These are phyloP conservation scores for Neurospora sp. DNA, from an alignment of 495 filamentous ascomycete genomes.

Conservation along the genomic window DNA sequence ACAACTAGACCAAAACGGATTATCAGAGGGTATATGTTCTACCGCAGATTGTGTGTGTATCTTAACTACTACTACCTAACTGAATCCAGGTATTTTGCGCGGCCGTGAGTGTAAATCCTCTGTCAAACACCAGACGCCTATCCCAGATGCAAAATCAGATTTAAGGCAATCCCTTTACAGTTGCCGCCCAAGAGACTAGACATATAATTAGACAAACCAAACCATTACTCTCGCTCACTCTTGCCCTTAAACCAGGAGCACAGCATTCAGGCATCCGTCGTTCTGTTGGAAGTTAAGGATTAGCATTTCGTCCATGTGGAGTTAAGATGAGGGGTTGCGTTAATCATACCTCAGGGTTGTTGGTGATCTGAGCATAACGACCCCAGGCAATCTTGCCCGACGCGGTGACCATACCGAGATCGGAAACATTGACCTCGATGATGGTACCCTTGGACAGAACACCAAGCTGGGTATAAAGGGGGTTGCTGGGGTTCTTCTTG, in stretches of 20 bases:
- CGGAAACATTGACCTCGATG: slow-evolving; percentile 90
- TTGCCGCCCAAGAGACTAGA: neutral
- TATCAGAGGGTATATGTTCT: neutral
- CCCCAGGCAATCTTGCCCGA: slow-evolving; percentile 86
- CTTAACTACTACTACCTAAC: slow-evolving; percentile 1
- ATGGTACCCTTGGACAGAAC: slow-evolving; percentile 92
- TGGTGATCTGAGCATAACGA: slow-evolving; percentile 60
- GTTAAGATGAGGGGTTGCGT: too few species aligned
- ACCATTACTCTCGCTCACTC: neutral
- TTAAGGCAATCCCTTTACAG: neutral
- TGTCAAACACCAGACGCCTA: slow-evolving; percentile 21
- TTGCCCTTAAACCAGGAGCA: slow-evolving; percentile 28
- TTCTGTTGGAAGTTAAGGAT: slow-evolving; percentile 9
- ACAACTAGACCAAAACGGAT: neutral
- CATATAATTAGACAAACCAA: neutral
- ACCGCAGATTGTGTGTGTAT: neutral
- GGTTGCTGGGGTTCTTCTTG: slow-evolving; percentile 97
- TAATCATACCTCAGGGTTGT: slow-evolving; percentile 53
- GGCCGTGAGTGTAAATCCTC: slow-evolving; percentile 3
- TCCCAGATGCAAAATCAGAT: slow-evolving; percentile 11
- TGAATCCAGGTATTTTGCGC: slow-evolving; percentile 1
- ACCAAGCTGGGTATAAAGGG: slow-evolving; percentile 84
- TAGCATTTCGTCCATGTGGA: neutral
- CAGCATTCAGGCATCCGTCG: slow-evolving; percentile 37
- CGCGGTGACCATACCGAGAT: slow-evolving; percentile 86